phyloP scores from a whole-genome alignment of 2,329 filamentous ascomycete species.

The Epichloe typhina region DNA sequence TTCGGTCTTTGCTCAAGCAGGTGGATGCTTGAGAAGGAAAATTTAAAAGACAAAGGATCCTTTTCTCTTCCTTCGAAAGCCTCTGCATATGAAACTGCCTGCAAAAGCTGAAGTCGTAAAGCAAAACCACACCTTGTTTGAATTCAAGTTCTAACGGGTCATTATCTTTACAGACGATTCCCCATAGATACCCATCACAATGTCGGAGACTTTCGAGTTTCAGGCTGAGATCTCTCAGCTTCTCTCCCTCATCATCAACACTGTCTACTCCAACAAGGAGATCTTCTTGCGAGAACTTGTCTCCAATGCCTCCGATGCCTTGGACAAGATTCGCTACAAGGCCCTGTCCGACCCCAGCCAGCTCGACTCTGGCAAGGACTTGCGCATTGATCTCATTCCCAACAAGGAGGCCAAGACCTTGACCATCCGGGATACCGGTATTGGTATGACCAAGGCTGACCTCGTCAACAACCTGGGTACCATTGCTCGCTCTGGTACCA shows the following conservation, averaged over 20 bases:
- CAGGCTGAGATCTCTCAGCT: conserved; percentile 99
- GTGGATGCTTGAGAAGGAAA: not conserved
- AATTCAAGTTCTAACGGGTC: not conserved
- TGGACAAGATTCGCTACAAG: conserved; percentile 99
- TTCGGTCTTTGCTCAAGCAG: not conserved
- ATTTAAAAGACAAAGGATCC: not conserved
- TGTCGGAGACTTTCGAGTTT: conserved; percentile 99
- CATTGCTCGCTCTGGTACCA: conserved; percentile 96
- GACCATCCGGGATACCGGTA: conserved; percentile 95
- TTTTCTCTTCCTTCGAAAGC: not conserved
- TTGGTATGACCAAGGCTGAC: conserved; percentile 99
- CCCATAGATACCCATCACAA: conserved; percentile 41
- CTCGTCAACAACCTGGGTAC: conserved; percentile 99
- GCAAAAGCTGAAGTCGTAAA: not conserved
- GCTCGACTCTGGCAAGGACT: conserved; percentile 94
- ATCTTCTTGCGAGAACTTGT: conserved; percentile 98
- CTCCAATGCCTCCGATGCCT: conserved; percentile 95
- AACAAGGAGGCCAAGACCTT: conserved; percentile 96
- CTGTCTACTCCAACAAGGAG: conserved; percentile 99
- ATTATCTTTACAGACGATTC: conserved; percentile 9
- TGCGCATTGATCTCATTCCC: conserved; percentile 97
- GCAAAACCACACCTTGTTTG: not conserved
- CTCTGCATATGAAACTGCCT: not conserved
- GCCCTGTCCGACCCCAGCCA: conserved; percentile 92
- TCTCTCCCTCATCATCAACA: conserved; percentile 99